Evolutionary conservation across 208 protist species (phyloP), one percentile per base, ranked within the genome.

Genomic region (Crithidia bombi): DNA sequence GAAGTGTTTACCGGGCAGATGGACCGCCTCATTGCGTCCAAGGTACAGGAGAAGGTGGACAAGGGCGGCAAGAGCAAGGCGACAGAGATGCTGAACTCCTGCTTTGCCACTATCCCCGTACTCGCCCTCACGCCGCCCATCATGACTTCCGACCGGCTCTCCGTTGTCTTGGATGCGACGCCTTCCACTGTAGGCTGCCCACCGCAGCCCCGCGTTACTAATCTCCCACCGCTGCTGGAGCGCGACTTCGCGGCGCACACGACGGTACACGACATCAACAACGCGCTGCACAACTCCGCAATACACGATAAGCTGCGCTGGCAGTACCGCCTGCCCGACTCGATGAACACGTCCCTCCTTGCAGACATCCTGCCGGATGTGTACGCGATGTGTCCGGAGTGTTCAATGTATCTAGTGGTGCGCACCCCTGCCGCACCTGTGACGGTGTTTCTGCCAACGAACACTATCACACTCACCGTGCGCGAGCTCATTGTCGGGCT

Each of bases 1-100:
- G 67, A 82, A 30, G 5, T 89, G 0, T 81, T 94, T 49, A 75
- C 83, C 35, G 82, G 85, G 5, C 64, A 94, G 38, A 49, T 94
- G 28, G 78, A 94, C 55, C 64, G 61, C 11, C 52, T 80, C 47
- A 80, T 90, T 28, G 74, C 65, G 17, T 33, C 39, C 11, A 66
- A 78, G 50, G 49, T 90, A 3, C 71, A 81, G 49, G 70, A 73
- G 44, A 56, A 80, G 51, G 33, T 94, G 26, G 41, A 78, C 73
- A 10, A 57, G 50, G 44, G 65, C 38, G 43, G 52, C 71, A 25
- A 73, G 4, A 11, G 21, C 14, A 56, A 77, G 21, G 50, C 82
- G 3, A 71, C 77, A 11, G 56, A 79, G 14, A 57, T 75, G 5
- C 10, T 73, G 15, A 81, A 82, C 55, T 28, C 39, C 5, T 19